These are phyloP conservation scores for Intubia oerlemansii DNA, from an alignment of 2,329 filamentous ascomycete species.

Conservation along the genomic window DNA sequence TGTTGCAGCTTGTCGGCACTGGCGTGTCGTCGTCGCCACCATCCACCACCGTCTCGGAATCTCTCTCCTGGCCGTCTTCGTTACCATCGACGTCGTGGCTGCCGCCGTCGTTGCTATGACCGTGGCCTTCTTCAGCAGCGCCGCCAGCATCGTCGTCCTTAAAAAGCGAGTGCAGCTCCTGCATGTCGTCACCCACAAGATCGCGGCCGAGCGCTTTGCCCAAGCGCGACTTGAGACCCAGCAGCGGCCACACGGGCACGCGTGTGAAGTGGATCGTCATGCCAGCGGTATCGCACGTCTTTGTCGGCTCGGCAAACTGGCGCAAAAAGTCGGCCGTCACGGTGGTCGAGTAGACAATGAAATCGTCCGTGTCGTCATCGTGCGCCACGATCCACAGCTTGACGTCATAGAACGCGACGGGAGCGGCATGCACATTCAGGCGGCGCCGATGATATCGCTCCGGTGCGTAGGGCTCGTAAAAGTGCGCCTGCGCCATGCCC, in stretches of 20 bases:
- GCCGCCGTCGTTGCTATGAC: too few relatives aligned
- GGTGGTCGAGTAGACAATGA: slow-evolving; percentile 29
- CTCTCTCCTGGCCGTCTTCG: too few relatives aligned
- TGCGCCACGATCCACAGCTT: slow-evolving; percentile 29
- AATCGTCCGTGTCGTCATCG: slow-evolving; percentile 22
- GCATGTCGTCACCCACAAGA: slow-evolving; percentile 21
- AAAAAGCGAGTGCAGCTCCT: too few relatives aligned
- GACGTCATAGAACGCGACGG: slow-evolving; percentile 20
- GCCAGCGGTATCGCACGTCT: slow-evolving; percentile 13
- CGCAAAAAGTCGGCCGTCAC: slow-evolving; percentile 26
- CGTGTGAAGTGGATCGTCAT: slow-evolving; percentile 25
- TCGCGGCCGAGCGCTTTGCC: slow-evolving; percentile 29
- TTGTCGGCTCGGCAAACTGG: slow-evolving; percentile 26
- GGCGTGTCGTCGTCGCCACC: too few relatives aligned
- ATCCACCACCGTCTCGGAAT: too few relatives aligned
- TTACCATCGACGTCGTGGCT: too few relatives aligned
- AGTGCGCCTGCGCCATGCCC: slow-evolving; percentile 33
- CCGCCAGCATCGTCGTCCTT: background rate
- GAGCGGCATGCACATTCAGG: background rate
- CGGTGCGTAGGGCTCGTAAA: slow-evolving; percentile 18
- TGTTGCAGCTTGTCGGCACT: too few relatives aligned
- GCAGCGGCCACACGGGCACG: slow-evolving; percentile 31
- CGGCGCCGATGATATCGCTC: background rate
- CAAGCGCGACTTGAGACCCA: slow-evolving; percentile 32
- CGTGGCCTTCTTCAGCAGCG: too few relatives aligned